phyloP scores from a whole-genome alignment of 257 asterid species.

The Ophiorrhiza pumila region DNA sequence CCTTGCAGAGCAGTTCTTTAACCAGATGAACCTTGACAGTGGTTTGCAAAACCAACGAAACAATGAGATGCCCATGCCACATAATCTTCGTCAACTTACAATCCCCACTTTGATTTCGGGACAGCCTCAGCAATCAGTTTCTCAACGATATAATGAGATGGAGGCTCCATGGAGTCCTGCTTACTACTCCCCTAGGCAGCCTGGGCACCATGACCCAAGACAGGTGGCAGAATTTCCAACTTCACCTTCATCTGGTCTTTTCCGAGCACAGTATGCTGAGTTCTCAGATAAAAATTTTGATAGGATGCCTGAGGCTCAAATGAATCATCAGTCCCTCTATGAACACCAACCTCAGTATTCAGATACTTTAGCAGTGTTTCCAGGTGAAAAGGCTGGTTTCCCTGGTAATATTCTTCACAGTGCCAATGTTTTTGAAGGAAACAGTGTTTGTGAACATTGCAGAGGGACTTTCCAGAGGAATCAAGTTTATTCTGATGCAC shows the following conservation, averaged over 20 bases:
- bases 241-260: slow-evolving; percentile 80
- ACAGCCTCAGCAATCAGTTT: slow-evolving; percentile 58
- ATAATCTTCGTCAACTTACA: slow-evolving; percentile 59
- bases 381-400: slow-evolving; percentile 62
- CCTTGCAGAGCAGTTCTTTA: slow-evolving; percentile 62
- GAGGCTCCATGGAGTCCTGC: slow-evolving; percentile 99
- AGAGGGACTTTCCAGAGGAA: slow-evolving; percentile 56
- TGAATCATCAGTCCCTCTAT: slow-evolving; percentile 40
- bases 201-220: slow-evolving; percentile 61
- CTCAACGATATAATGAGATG: slow-evolving; percentile 71
- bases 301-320: slow-evolving; percentile 60
- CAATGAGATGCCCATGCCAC: slow-evolving; percentile 74
- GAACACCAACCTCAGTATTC: slow-evolving; percentile 63
- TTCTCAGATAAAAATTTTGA: slow-evolving; percentile 47
- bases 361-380: slow-evolving; percentile 53
- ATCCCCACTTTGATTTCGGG: slow-evolving; percentile 71
- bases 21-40: slow-evolving; percentile 71
- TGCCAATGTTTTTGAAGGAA: slow-evolving; percentile 55
- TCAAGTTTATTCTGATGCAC: slow-evolving; percentile 54
- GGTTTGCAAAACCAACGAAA: slow-evolving; percentile 66
- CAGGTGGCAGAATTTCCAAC: slow-evolving; percentile 64
- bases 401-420: slow-evolving; percentile 70
- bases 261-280: slow-evolving; percentile 58
- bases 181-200: slow-evolving; percentile 84
- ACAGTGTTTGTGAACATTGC: slow-evolving; percentile 62